Evolutionary conservation across 2,329 filamentous ascomycete genomes (phyloP).

Genomic region (Xylariaceae sp.): DNA sequence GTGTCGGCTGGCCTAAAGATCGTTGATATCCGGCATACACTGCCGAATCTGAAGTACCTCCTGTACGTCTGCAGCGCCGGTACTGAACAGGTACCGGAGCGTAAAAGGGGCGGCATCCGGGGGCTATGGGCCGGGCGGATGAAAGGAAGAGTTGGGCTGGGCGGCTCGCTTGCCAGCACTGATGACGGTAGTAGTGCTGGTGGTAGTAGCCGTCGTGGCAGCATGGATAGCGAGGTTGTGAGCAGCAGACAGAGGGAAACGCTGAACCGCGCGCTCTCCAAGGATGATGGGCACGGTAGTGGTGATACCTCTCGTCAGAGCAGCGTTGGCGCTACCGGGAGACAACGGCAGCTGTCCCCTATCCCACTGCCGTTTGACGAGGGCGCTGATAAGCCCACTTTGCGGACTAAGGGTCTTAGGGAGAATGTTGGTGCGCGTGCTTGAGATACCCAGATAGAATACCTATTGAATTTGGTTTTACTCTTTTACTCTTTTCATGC

Average conservation of each 20-base stretch:
- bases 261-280: conserved; percentile 36
- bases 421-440: conserved; percentile 41
- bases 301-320: conserved; percentile 12
- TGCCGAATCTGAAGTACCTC: conserved; percentile 91
- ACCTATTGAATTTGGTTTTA: background rate
- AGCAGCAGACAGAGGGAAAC: conserved; percentile 40
- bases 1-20: conserved; percentile 67
- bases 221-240: conserved; percentile 32
- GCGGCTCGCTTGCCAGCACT: conserved; percentile 13
- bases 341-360: conserved; percentile 10
- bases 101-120: conserved; percentile 58
- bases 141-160: conserved; percentile 32
- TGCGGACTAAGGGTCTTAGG: conserved; percentile 54
- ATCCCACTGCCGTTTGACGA: conserved; percentile 46
- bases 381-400: conserved; percentile 42
- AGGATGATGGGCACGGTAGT: conserved; percentile 16
- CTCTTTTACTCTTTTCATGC: background rate
- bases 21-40: conserved; percentile 83
- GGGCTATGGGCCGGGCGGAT: conserved; percentile 52
- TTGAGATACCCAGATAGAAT: conserved; percentile 23
- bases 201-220: conserved; percentile 34
- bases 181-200: conserved; percentile 41
- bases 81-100: conserved; percentile 56
- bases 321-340: conserved; percentile 7
- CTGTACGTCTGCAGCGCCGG: conserved; percentile 86